Evolutionary conservation across 78 protist genomes (phyloP), one percentile per base, ranked within the genome.

Genomic region (Dictyostelium brefeldianum): DNA sequence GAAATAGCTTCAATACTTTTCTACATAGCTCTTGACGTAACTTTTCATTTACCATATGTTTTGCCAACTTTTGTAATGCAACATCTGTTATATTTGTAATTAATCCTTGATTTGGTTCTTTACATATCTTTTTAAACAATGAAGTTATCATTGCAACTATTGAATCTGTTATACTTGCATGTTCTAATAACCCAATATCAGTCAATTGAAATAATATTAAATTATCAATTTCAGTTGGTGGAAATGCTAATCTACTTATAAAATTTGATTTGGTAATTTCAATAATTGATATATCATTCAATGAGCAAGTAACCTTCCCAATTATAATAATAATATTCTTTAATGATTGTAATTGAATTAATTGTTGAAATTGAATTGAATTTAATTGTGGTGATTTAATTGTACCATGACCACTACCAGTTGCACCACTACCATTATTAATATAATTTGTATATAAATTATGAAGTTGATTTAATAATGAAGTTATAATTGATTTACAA

Each of bases 11-110:
- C 11, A 91, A 81, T 1, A 91, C 83, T 6, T 73, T 50, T 69
- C 70, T 83, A 46, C 90, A 64, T 18, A 91, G 78, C 10, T 91
- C 91, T 69, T 67, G 79, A 62, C 89, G 95, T n/a, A 70, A 65
- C 7, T 81, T 73, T 0, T 29, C 81, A 36, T 81, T 54, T 0
- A 25, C 29, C n/a, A 91, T 25, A n/a, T 79, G 71, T 70, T 81
- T 82, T 8, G 95, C 95, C 4, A 91, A 54, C 4, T 70, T 29
- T 64, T 87, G 80, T 57, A 87, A 62, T n/a, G 84, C 43, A 7
- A 48, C 65, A 14, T 81, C 83, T 1, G 84, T 87, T 71, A 87
- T 87, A 17, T 87, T 87, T 0, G 53, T 46, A 36, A 87, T 87
- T 53, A 59, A 29, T 6, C 69, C 93, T 65, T 87, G 93, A 48